Conservation (phyloP, 2,329 filamentous ascomycete genomes). For the Paecilomyces sp. region DNA sequence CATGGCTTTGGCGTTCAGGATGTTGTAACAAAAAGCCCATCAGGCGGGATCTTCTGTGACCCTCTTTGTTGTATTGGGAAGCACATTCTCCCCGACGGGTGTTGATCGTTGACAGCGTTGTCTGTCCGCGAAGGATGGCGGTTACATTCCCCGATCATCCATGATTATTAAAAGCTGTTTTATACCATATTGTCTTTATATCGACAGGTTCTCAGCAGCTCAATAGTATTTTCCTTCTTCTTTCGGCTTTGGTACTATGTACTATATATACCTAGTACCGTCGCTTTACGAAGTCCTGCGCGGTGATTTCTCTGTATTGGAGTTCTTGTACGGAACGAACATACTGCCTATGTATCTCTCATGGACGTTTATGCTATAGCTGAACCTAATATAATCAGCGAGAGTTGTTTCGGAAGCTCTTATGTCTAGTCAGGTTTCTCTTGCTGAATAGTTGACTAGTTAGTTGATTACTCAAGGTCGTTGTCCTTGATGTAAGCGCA, state of each 20-base stretch:
- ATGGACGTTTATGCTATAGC: neutral
- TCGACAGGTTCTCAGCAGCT: neutral
- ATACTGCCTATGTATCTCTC: neutral
- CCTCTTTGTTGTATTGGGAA: neutral
- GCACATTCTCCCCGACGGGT: neutral
- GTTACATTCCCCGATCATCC: neutral
- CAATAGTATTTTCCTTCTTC: neutral
- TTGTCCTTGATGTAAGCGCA: neutral
- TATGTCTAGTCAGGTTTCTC: neutral
- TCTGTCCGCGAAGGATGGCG: neutral
- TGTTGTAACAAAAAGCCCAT: conserved; percentile 1
- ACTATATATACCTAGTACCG: neutral
- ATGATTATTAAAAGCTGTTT: neutral
- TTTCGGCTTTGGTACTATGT: neutral
- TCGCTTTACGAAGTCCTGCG: neutral
- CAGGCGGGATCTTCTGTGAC: neutral
- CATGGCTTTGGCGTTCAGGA: conserved; percentile 8
- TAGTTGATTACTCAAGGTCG: neutral
- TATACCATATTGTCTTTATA: neutral
- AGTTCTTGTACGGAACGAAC: neutral
- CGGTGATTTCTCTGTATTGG: neutral
- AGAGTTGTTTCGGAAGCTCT: neutral
- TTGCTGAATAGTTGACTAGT: neutral
- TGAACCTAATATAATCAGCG: neutral
- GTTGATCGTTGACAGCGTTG: neutral